phyloP scores from a whole-genome alignment of 148 eudicot species.

The Vaccinium vitisidaea region DNA sequence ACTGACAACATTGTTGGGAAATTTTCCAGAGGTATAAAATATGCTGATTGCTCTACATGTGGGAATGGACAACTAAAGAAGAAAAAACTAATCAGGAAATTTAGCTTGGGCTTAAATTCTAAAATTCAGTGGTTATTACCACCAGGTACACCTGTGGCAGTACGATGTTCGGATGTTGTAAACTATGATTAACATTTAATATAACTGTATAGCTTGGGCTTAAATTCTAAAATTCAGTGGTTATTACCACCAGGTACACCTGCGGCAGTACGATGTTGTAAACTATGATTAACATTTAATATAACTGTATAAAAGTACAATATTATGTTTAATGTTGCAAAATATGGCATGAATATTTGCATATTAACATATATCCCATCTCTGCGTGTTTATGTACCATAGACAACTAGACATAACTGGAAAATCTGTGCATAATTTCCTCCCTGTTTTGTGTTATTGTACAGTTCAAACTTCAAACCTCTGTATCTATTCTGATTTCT shows the following conservation, averaged over 20 bases:
- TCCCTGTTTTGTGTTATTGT: background rate
- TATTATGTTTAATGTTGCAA: background rate
- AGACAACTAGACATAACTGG: background rate
- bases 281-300: background rate
- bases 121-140: background rate
- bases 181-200: background rate
- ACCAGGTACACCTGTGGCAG: background rate
- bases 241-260: background rate
- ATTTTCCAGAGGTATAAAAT: slow-evolving; percentile 77
- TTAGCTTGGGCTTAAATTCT: background rate
- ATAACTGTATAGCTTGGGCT: background rate
- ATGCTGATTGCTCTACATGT: background rate
- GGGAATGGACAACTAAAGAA: background rate
- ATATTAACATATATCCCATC: background rate
- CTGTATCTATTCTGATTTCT: background rate
- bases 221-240: background rate
- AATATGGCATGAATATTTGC: background rate
- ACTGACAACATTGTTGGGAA: slow-evolving; percentile 73
- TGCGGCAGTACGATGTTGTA: background rate
- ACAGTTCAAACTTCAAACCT: background rate
- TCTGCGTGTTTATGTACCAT: background rate
- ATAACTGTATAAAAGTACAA: background rate
- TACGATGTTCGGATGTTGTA: background rate
- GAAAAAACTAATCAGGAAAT: background rate
- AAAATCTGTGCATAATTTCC: background rate